These are phyloP conservation scores for Metarhizium rileyi DNA, from an alignment of 2,329 filamentous ascomycete species.

Conservation along the genomic window DNA sequence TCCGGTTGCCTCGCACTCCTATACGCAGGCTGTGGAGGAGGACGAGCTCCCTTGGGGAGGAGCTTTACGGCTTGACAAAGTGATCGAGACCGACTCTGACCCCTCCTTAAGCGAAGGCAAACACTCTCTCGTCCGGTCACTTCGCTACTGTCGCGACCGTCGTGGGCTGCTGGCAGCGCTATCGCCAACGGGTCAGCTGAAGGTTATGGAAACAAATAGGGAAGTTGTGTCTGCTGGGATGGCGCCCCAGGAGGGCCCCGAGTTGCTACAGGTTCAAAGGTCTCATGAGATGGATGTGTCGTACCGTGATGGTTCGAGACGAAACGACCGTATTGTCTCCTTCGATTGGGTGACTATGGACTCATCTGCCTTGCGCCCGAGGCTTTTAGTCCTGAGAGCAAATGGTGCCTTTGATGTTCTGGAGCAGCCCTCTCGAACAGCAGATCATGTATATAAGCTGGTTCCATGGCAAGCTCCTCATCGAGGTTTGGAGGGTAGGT, in stretches of 20 bases:
- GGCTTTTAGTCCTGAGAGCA: conserved; percentile 49
- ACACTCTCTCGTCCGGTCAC: conserved; percentile 50
- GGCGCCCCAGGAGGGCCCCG: conserved; percentile 38
- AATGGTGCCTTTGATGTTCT: conserved; percentile 53
- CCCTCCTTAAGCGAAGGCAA: conserved; percentile 42
- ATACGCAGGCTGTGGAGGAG: conserved; percentile 48
- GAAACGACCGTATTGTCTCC: conserved; percentile 53
- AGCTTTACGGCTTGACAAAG: conserved; percentile 46
- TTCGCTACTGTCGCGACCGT: conserved; percentile 54
- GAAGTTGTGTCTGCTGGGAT: conserved; percentile 34
- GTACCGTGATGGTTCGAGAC: conserved; percentile 40
- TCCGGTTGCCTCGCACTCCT: conserved; percentile 41
- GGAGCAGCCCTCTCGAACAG: conserved; percentile 48
- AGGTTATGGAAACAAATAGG: conserved; percentile 48
- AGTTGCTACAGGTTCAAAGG: conserved; percentile 48
- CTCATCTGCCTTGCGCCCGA: conserved; percentile 43
- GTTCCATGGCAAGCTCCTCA: conserved; percentile 52
- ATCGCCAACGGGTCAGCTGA: conserved; percentile 53
- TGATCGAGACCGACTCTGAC: conserved; percentile 45
- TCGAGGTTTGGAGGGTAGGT: conserved; percentile 43
- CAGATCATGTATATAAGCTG: conserved; percentile 49
- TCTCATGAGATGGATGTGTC: conserved; percentile 54
- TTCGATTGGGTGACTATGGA: conserved; percentile 58
- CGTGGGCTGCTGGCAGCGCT: conserved; percentile 51
- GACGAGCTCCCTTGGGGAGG: conserved; percentile 55